Evolutionary conservation across 768 basidiomycete genomes (phyloP), one percentile per base, ranked within the genome.

Genomic region (Galerina marginata): DNA sequence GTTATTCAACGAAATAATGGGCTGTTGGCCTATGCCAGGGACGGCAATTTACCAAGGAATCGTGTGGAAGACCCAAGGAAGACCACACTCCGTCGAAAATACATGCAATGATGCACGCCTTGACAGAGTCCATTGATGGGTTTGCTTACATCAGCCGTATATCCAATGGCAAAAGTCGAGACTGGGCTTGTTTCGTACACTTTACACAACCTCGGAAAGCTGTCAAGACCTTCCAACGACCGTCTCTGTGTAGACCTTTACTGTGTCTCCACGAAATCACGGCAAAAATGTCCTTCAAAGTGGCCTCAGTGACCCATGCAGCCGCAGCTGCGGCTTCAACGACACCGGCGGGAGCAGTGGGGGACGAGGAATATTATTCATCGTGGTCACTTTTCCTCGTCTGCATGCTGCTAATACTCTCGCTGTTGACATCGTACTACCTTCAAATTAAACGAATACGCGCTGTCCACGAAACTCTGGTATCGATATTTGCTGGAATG

Each of bases 401-500:
- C 67, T 93, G 93, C 79, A 75, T 93, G 62, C 88, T 99, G 37
- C 90, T 99, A 61, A 91, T 99, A 56, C 81, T 97, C 63, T 97
- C 96, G 7, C 85, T 99, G 59, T 93, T 90, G 86, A 97, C 95
- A 20, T 95, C 93, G 26, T 99, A 99, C 79, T 99, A 98, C 71
- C 87, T 99, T 4, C 96, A 99, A 81, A 93, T 98, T 70, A 95
- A 96, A 73, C 85, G 91, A 51, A 99, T 99, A 77, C 87, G 95
- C 57, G 91, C 93, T 15, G 86, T 99, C 11, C 95, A 99, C 68
- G 97, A 99, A 77, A 99, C 97, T 0, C 81, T 98, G 33, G 92
- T 99, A 16, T 92, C 96, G 20, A 95, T 99, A 64, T 87, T 95
- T 71, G 95, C 95, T 6, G 95, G 97, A 43, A 98, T 97, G 94